phyloP scores from a whole-genome alignment of 2,329 filamentous ascomycete genomes.

The Apiospora marii region DNA sequence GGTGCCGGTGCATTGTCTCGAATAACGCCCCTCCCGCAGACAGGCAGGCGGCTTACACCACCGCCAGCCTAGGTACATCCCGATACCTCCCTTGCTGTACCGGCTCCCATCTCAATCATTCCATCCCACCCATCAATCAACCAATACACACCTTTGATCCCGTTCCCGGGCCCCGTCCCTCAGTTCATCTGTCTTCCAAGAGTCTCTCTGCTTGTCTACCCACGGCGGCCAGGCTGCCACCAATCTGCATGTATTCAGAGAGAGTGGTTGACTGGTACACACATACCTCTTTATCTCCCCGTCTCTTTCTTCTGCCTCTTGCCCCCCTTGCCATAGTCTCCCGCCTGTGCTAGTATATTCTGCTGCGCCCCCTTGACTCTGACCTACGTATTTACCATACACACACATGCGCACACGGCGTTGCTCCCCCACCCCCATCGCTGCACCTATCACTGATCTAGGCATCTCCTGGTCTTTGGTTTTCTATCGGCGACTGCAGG shows the following conservation, averaged over 20 bases:
- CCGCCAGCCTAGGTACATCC: not conserved
- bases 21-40: slow-evolving; percentile 20
- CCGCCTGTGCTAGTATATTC: slow-evolving; percentile 20
- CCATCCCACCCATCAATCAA: slow-evolving; percentile 11
- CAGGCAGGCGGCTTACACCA: slow-evolving; percentile 12
- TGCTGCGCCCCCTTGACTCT: slow-evolving; percentile 16
- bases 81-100: slow-evolving; percentile 16
- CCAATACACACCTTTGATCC: not conserved
- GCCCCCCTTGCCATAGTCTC: slow-evolving; percentile 11
- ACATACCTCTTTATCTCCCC: slow-evolving; percentile 4
- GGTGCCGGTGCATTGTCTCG: slow-evolving; percentile 18
- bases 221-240: not conserved
- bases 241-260: slow-evolving; percentile 4
- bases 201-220: not conserved
- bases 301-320: not conserved
- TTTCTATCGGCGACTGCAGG: not conserved
- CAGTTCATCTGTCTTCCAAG: slow-evolving; percentile 16
- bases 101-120: not conserved
- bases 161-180: slow-evolving; percentile 11
- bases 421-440: not conserved
- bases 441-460: not conserved
- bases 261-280: not conserved
- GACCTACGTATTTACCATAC: slow-evolving; percentile 16
- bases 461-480: not conserved
- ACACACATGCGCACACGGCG: not conserved